Evolutionary conservation across 164 flowering plant genomes (phyloP), one percentile per base, ranked within the genome.

Genomic region (Vitis rotundifolia): DNA sequence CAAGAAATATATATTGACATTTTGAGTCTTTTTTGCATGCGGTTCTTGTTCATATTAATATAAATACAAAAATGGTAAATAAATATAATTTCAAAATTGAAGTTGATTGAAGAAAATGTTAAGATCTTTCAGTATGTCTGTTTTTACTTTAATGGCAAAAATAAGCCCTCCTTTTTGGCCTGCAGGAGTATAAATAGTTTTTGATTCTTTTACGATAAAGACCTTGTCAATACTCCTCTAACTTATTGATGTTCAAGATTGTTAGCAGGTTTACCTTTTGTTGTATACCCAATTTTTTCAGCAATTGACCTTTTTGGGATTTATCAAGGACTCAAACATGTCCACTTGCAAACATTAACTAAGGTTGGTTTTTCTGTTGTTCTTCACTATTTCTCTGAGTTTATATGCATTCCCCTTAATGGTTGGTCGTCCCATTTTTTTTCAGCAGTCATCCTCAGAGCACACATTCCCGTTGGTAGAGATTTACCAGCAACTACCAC

Each of bases 271-370:
- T 82, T 92, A 55, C 96, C 94, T 63, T 87, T 92, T 77, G 68
- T 89, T 58, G 80, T 90, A 53, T 94, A 90, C 81, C 98, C 97
- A 63, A 60, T 90, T 74, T 90, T 94, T 78, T 63, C 95, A n/a
- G 89, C 90, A 18, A 64, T 92, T 70, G 97, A 94, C 71, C 92
- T 94, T 55, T 75, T 81, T 58, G 96, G 94, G 53, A 92, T 90
- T 73, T 89, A 88, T 78, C 96, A 87, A 80, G 92, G 87, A 49
- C 92, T 94, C 61, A 86, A 90, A 79, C 92, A 94, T 66, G 96
- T 92, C 49, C 97, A 91, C 82, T 85, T 92, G 62, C 97, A 89
- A 70, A 94, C 97, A 54, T 72, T 94, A 75, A 90, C 97, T 16
- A 94, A 92, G 97, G 98, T 94, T 72, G 63, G 81, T 59, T 37